These are phyloP conservation scores for Fusarium circinatum DNA, from an alignment of 2,329 filamentous ascomycete species.

Conservation along the genomic window DNA sequence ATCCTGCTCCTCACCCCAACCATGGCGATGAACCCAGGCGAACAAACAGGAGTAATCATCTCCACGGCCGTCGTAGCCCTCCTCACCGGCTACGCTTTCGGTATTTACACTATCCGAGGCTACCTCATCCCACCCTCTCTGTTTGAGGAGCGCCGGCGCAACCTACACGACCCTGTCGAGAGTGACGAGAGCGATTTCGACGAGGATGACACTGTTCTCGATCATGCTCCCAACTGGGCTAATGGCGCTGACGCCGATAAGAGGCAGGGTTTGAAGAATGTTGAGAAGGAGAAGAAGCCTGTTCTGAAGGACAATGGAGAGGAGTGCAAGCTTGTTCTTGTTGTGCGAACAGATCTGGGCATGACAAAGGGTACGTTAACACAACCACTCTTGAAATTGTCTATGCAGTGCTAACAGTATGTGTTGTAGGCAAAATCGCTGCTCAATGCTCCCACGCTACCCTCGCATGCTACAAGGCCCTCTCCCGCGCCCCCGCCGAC, in stretches of 20 bases:
- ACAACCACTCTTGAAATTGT: fast-evolving
- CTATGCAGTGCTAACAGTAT: neutral
- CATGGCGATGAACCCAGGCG: slow-evolving; percentile 51
- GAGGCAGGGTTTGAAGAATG: slow-evolving; percentile 62
- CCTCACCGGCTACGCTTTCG: slow-evolving; percentile 82
- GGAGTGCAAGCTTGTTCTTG: slow-evolving; percentile 93
- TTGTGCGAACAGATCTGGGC: slow-evolving; percentile 91
- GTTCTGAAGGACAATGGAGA: slow-evolving; percentile 60
- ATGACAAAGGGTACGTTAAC: slow-evolving; percentile 87
- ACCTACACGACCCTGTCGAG: slow-evolving; percentile 69
- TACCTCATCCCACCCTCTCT: slow-evolving; percentile 68
- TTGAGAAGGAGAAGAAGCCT: slow-evolving; percentile 57
- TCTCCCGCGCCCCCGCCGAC: slow-evolving; percentile 66
- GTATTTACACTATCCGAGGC: slow-evolving; percentile 74
- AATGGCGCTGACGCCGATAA: slow-evolving; percentile 70
- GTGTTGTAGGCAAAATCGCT: slow-evolving; percentile 84
- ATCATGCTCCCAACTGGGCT: slow-evolving; percentile 75
- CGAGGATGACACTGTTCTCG: slow-evolving; percentile 66
- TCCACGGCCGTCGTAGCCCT: slow-evolving; percentile 79
- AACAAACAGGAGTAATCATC: slow-evolving; percentile 69
- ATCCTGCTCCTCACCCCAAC: neutral
- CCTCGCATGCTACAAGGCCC: slow-evolving; percentile 93
- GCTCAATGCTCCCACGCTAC: slow-evolving; percentile 97
- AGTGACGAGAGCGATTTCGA: slow-evolving; percentile 76
- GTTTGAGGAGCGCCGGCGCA: slow-evolving; percentile 65